These are phyloP conservation scores for Nemania serpens DNA, from an alignment of 2,329 filamentous ascomycete species.

Conservation along the genomic window DNA sequence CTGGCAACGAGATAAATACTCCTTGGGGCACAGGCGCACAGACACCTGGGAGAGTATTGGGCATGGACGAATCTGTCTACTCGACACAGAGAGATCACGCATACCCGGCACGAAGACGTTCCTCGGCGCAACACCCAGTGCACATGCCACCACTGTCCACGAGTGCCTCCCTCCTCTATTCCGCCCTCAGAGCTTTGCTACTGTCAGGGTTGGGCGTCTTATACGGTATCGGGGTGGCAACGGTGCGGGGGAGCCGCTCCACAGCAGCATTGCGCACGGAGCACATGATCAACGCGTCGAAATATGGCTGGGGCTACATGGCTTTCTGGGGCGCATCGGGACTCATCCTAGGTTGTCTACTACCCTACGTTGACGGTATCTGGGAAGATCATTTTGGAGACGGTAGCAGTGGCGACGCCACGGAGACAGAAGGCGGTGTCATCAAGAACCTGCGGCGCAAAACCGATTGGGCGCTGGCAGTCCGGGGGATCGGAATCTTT, in stretches of 20 bases:
- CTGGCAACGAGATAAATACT: constrained; percentile 58
- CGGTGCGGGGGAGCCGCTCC: constrained; percentile 71
- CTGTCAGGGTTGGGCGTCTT: constrained; percentile 80
- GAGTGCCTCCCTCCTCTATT: constrained; percentile 50
- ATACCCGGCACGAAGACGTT: constrained; percentile 44
- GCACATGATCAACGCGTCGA: constrained; percentile 45
- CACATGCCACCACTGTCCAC: constrained; percentile 38
- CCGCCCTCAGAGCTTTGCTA: constrained; percentile 62
- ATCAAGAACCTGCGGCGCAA: constrained; percentile 36
- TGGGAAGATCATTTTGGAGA: constrained; percentile 62
- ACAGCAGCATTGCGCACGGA: constrained; percentile 63
- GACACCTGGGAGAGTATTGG: constrained; percentile 60
- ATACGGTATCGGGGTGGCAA: constrained; percentile 81
- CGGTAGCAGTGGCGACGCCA: constrained; percentile 33
- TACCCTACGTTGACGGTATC: constrained; percentile 82
- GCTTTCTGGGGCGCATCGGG: constrained; percentile 82
- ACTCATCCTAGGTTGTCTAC: constrained; percentile 73
- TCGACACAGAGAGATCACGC: constrained; percentile 38
- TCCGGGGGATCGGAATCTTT: constrained; percentile 64
- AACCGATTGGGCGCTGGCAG: constrained; percentile 69
- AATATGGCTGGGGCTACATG: constrained; percentile 68
- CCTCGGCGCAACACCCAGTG: constrained; percentile 39
- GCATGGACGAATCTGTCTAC: constrained; percentile 44
- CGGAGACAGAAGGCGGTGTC: constrained; percentile 37
- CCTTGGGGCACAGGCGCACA: constrained; percentile 81